Evolutionary conservation across 257 asterid genomes (phyloP), one percentile per base, ranked within the genome.

Genomic region (Solanum sparsipilum): DNA sequence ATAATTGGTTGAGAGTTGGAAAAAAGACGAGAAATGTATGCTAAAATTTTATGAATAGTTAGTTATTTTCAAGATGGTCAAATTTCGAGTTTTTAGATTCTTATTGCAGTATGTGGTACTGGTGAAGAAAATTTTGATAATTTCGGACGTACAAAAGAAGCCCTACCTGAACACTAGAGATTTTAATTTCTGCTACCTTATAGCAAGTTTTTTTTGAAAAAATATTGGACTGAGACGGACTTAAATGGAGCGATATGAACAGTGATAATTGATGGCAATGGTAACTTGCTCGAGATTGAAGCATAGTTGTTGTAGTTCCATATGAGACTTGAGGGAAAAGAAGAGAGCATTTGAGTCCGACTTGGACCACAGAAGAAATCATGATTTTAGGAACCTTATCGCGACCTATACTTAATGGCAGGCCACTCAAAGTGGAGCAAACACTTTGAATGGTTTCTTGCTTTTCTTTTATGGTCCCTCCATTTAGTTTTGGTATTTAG

Each of bases 351-450:
- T 44, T 27, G 25, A 41, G 84, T 78, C 38, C 23, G 27, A 81
- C 41, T 29, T 82, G 70, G 70, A 82, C 70, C 29, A 81, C 41
- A 27, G 31, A 81, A 81, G 68, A 81, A 81, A 81, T 81, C 85
- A 46, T 81, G 70, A 81, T 29, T 73, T 48, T 4, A n/a, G 41
- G n/a, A 18, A 44, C 68, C 68, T 81, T 46, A 81, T 81, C 11
- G 6, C 70, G 25, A 10, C 41, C 85, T 46, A 52, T 16, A 48
- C 85, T 29, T 48, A 81, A 48, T 48, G 41, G 70, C 70, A 16
- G 85, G 70, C 85, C 85, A 81, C 70, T 48, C 67, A 81, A 81
- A 82, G 85, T 82, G 85, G 85, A 82, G 85, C 85, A 48, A 5
- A 9, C 70, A 31, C 85, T 82, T 82, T 48, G 85, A 82, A 82